Base-by-base conservation (phyloP, 495 filamentous ascomycete genomes). In the Aspergillus haitiensis region DNA sequence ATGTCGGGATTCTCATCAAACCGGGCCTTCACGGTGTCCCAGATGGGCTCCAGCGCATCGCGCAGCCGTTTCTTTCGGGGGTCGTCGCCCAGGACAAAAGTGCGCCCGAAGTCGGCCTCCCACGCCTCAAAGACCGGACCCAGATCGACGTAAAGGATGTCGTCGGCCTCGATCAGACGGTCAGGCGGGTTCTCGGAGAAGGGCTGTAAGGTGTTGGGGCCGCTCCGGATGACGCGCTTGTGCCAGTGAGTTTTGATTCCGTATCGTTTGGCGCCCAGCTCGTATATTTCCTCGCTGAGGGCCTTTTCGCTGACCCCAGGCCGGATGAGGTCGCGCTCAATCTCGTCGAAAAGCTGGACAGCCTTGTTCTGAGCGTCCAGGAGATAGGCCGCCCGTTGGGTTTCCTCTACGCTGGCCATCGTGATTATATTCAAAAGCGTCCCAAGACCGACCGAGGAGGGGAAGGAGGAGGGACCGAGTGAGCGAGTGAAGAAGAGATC, bases 51-150 rank as follows among this genome's bases (percentile, higher is more conserved):
- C 0, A 82, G 70, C 7, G 70, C 62, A 50, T 82, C 76, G 1
- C 78, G 74, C 7, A 82, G 62, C 33, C 62, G 63, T 33, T 67
- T 62, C 67, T 81, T 81, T 9, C 68, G 46, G 13, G 75, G 73
- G 35, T 82, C 77, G 39, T 76, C 56, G 5, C 80, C 78, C 0
- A 82, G 68, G 0, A 82, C 78, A 46, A 71, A 79, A 4, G 77
- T 79, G 39, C 77, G 75, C 10, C 78, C 77, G 49, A 80, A 78
- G 56, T 82, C 80, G 11, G 79, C 80, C 58, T 82, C 79, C 74
- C 75, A 82, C 6, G 68, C 72, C 50, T 81, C 79, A 58, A 82
- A 81, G 7, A 82, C 79, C 1, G 79, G 78, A 0, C 79, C 80
- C 7, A 82, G 63, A 42, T 82, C 78, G 15, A 81, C 73, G 40